Base-by-base conservation (phyloP, 345 rosid species). In the Streptanthus diversifolius region DNA sequence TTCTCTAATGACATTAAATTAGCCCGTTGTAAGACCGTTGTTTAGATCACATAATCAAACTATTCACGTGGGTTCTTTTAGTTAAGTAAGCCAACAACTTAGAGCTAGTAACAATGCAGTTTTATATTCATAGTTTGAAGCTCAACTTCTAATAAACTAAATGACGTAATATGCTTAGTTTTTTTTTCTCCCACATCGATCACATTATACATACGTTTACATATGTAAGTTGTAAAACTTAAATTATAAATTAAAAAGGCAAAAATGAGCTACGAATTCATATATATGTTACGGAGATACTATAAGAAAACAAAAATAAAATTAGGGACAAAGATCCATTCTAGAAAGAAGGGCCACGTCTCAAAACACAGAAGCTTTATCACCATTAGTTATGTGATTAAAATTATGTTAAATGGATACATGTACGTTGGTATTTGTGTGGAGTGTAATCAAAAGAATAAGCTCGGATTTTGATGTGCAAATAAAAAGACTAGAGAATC, bases 321-420 rank as follows among this genome's bases (percentile, higher is more conserved):
- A 43, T 25, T 10, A 75, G 40, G 21, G 70, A 76, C 79, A 76
- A 69, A 76, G 65, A 76, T 62, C 75, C 65, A 69, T 62, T 62
- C 55, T 76, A 62, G 79, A 69, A 76, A 69, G 75, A 54, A 53
- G 79, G 70, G 79, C 71, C 79, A 76, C 51, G 70, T 69, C 63
- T 62, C 70, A 33, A 75, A 69, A 61, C 65, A 27, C 75, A 47
- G 32, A 77, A 70, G 60, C 80, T 77, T 77, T 56, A 70, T 37
- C 32, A 69, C 70, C 58, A 63, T 63, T 63, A 63, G 48, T 58
- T 70, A 48, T 71, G 44, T 63, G 49, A 63, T 7, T 45, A 62
- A 11, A 70, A 48, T 32, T 40, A 68, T 76, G 64, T 55, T 48
- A 25, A 66, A 58, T 68, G 25, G 49, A 44, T 58, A 36, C 52